phyloP scores from a whole-genome alignment of 2,329 filamentous ascomycete species.

The Trichophaea hybrida region DNA sequence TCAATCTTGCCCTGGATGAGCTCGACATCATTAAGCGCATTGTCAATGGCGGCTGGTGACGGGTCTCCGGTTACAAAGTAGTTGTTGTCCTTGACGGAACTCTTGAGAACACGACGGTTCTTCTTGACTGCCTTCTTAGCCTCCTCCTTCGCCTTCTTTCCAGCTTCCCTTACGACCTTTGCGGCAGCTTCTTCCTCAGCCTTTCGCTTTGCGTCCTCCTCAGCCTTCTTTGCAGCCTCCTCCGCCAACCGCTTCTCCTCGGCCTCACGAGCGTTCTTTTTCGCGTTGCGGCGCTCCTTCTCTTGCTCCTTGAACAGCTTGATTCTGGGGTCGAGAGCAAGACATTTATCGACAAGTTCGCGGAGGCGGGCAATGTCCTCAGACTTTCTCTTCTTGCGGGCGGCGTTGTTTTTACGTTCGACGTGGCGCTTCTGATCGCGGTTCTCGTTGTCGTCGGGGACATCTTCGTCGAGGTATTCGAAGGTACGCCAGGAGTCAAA shows the following conservation, averaged over 20 bases:
- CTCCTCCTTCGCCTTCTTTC: slow-evolving; percentile 95
- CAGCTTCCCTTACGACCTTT: slow-evolving; percentile 66
- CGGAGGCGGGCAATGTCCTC: slow-evolving; percentile 88
- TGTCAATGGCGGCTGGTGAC: slow-evolving; percentile 61
- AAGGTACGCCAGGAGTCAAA: slow-evolving; percentile 97
- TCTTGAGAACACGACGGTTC: slow-evolving; percentile 96
- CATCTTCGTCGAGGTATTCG: slow-evolving; percentile 97
- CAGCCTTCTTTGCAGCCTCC: slow-evolving; percentile 69
- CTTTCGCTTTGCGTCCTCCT: slow-evolving; percentile 62
- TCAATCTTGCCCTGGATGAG: slow-evolving; percentile 77
- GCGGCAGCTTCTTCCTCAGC: slow-evolving; percentile 76
- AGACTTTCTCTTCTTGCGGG: slow-evolving; percentile 98
- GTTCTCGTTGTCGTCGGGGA: slow-evolving; percentile 96
- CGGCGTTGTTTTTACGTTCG: slow-evolving; percentile 95
- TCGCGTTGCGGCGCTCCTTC: slow-evolving; percentile 92
- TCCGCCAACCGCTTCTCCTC: slow-evolving; percentile 77
- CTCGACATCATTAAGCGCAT: slow-evolving; percentile 73
- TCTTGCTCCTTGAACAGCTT: slow-evolving; percentile 91
- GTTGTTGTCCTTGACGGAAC: slow-evolving; percentile 90
- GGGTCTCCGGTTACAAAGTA: slow-evolving; percentile 70
- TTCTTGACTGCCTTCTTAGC: slow-evolving; percentile 99
- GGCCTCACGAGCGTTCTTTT: slow-evolving; percentile 75
- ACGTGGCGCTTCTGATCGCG: slow-evolving; percentile 97
- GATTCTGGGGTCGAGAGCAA: slow-evolving; percentile 81
- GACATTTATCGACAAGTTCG: slow-evolving; percentile 74